phyloP scores from a whole-genome alignment of 352 stramenopile species.

The Phytophthora sp. region DNA sequence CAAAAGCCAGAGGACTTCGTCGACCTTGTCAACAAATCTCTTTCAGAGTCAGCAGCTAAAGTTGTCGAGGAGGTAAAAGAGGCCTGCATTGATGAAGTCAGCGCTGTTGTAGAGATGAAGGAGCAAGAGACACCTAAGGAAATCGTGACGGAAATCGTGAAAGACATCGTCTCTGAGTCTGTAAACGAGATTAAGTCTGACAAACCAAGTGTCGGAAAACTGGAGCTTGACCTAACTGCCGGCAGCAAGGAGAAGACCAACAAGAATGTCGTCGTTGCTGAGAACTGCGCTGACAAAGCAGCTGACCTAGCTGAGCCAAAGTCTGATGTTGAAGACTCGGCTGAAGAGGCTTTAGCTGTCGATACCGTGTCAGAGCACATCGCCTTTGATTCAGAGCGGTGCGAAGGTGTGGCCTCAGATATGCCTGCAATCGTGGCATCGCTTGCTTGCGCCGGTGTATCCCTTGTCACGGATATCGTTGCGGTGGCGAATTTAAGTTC shows the following conservation, averaged over 20 bases:
- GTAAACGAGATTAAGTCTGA: not conserved
- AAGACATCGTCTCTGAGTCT: not conserved
- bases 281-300: not conserved
- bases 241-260: too few relatives aligned
- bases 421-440: constrained; percentile 25
- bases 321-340: not conserved
- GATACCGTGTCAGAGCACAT: not conserved
- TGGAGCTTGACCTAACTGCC: too few relatives aligned
- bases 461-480: not conserved
- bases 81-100: not conserved
- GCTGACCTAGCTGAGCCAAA: constrained; percentile 1
- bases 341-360: not conserved
- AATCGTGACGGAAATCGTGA: not conserved
- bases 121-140: not conserved
- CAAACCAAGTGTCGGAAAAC: too few relatives aligned
- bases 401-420: constrained; percentile 1
- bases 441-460: constrained; percentile 10
- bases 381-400: not conserved
- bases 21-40: not conserved
- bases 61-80: not conserved
- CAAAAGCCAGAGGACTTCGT: not conserved
- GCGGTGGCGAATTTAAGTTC: not conserved
- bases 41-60: not conserved
- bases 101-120: not conserved
- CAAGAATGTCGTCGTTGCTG: not conserved